phyloP scores from a whole-genome alignment of 2,329 filamentous ascomycete genomes.

The Elsinoe arachidis region DNA sequence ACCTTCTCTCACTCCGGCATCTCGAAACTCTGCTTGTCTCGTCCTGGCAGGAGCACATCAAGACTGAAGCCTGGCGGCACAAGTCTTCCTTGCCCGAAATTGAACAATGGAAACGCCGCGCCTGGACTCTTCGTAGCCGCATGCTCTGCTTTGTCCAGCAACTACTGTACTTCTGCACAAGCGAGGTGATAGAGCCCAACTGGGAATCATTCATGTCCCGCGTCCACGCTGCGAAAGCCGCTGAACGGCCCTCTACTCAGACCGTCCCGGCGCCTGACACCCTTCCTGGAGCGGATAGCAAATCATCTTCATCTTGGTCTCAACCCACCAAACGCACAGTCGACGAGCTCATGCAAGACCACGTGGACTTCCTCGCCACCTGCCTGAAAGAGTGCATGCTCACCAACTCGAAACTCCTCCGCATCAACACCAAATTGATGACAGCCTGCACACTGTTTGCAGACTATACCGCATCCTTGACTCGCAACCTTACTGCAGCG shows the following conservation, averaged over 20 bases:
- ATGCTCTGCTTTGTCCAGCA: slow-evolving; percentile 99
- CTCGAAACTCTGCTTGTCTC: slow-evolving; percentile 78
- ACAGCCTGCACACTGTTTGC: slow-evolving; percentile 93
- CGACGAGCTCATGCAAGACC: slow-evolving; percentile 96
- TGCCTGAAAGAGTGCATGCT: slow-evolving; percentile 99
- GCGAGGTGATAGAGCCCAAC: slow-evolving; percentile 95
- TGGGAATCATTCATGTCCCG: slow-evolving; percentile 92
- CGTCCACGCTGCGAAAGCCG: slow-evolving; percentile 52
- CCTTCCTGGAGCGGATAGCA: neutral
- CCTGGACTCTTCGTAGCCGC: slow-evolving; percentile 81
- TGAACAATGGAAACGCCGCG: slow-evolving; percentile 85
- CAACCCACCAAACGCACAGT: slow-evolving; percentile 59
- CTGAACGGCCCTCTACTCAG: slow-evolving; percentile 33
- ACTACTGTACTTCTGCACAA: slow-evolving; percentile 90
- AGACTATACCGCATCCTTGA: slow-evolving; percentile 77
- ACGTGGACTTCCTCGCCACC: slow-evolving; percentile 95
- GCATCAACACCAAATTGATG: slow-evolving; percentile 95
- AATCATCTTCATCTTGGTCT: slow-evolving; percentile 1
- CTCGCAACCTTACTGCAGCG: slow-evolving; percentile 71
- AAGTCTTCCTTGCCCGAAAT: slow-evolving; percentile 58
- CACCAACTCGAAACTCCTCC: slow-evolving; percentile 87
- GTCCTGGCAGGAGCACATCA: slow-evolving; percentile 85
- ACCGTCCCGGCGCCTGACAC: neutral
- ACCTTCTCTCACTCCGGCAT: slow-evolving; percentile 80
- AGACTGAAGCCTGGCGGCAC: slow-evolving; percentile 72